These are phyloP conservation scores for Fusarium euwallaceae DNA, from an alignment of 2,329 filamentous ascomycete genomes.

Conservation along the genomic window DNA sequence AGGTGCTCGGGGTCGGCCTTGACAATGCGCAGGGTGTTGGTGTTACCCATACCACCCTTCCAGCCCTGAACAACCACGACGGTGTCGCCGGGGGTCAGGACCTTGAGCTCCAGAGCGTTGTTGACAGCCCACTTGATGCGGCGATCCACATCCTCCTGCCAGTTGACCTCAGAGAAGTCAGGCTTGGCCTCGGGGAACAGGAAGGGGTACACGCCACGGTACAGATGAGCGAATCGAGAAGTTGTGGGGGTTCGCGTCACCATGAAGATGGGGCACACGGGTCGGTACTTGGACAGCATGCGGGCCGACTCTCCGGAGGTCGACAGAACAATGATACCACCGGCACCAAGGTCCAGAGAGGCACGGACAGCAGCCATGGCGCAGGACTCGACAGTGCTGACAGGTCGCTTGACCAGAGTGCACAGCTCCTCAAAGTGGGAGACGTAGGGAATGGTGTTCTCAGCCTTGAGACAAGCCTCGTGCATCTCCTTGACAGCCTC, in stretches of 20 bases:
- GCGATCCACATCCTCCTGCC: slow-evolving; percentile 98
- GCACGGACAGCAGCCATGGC: slow-evolving; percentile 97
- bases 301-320: slow-evolving; percentile 96
- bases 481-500: slow-evolving; percentile 98
- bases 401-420: slow-evolving; percentile 84
- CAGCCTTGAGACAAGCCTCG: slow-evolving; percentile 95
- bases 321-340: slow-evolving; percentile 94
- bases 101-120: slow-evolving; percentile 85
- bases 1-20: slow-evolving; percentile 71
- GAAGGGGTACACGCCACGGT: slow-evolving; percentile 99
- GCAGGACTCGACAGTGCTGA: slow-evolving; percentile 91
- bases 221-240: slow-evolving; percentile 92
- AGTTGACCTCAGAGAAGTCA: slow-evolving; percentile 91
- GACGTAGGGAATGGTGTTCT: slow-evolving; percentile 97
- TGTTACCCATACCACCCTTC: slow-evolving; percentile 93
- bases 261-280: slow-evolving; percentile 99
- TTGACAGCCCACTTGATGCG: slow-evolving; percentile 97
- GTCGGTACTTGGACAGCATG: slow-evolving; percentile 97
- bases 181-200: slow-evolving; percentile 93
- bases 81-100: slow-evolving; percentile 78
- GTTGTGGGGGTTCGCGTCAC: slow-evolving; percentile 89
- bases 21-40: slow-evolving; percentile 81
- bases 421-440: slow-evolving; percentile 96
- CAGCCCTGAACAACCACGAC: slow-evolving; percentile 90
- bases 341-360: slow-evolving; percentile 95